Percentiles rank a stretch among this genome's conserved stretches.
Conservation (phyloP, 495 filamentous ascomycete species). For the Aspergillus olivimuriae region DNA sequence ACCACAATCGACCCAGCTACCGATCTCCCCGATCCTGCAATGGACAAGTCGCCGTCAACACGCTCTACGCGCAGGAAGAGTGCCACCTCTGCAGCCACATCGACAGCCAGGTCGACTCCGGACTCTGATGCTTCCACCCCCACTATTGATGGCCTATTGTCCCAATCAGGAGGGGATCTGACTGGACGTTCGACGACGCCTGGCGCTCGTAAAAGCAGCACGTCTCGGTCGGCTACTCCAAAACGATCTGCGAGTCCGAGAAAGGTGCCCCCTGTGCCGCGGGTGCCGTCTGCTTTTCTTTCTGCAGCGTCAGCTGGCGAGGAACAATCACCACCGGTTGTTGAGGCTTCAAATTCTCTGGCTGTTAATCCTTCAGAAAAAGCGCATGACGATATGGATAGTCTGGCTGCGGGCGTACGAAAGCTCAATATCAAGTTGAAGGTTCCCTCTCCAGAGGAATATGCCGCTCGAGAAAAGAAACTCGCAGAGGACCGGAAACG, state of each 20-base stretch:
- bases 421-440: conserved; percentile 65
- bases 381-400: conserved; percentile 47
- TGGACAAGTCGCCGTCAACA: conserved; percentile 37
- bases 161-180: no score
- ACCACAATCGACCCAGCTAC: conserved; percentile 58
- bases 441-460: conserved; percentile 63
- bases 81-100: conserved; percentile 13
- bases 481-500: conserved; percentile 28
- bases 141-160: no score
- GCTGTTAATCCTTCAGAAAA: not conserved
- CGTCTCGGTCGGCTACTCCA: conserved; percentile 40
- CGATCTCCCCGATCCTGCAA: conserved; percentile 28
- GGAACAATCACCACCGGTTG: not conserved
- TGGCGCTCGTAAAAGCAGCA: conserved; percentile 35
- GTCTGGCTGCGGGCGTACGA: conserved; percentile 60
- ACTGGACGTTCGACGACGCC: no score
- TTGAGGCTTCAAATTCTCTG: not conserved
- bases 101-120: conserved; percentile 8
- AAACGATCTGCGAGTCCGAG: conserved; percentile 36
- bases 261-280: conserved; percentile 40
- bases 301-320: conserved; percentile 15
- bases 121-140: conserved; percentile 6
- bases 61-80: conserved; percentile 34
- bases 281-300: conserved; percentile 29
- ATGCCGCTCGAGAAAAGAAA: conserved; percentile 51